Percentiles rank a stretch among this genome's conserved stretches.
Evolutionary conservation across 495 filamentous ascomycete genomes (phyloP).

Genomic region (Acidomyces sp.): DNA sequence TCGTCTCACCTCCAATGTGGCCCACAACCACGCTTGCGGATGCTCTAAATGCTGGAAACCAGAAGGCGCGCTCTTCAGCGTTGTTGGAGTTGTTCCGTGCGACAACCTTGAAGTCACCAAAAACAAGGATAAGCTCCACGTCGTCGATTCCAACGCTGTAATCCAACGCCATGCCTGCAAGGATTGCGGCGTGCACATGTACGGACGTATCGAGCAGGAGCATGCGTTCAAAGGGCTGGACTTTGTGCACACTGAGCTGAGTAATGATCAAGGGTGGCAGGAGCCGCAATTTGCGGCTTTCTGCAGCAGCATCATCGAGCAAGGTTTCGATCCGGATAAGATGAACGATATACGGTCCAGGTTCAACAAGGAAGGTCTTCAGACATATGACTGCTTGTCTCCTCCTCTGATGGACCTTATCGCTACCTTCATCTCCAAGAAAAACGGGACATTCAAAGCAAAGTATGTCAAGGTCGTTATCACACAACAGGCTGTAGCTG

Average conservation of each 20-base stretch:
- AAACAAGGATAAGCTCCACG: slow-evolving; percentile 31
- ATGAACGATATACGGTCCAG: slow-evolving; percentile 39
- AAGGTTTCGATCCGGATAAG: slow-evolving; percentile 40
- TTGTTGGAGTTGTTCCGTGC: slow-evolving; percentile 42
- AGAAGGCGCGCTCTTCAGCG: slow-evolving; percentile 41
- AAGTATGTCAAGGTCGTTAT: too few relatives aligned
- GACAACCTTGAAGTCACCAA: slow-evolving; percentile 31
- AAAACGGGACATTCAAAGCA: too few relatives aligned
- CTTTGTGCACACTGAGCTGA: slow-evolving; percentile 49
- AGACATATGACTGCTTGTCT: slow-evolving; percentile 38
- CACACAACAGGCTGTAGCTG: too few relatives aligned
- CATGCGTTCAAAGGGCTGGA: slow-evolving; percentile 50
- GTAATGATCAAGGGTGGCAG: slow-evolving; percentile 44
- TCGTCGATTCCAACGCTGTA: slow-evolving; percentile 38
- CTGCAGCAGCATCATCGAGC: slow-evolving; percentile 48
- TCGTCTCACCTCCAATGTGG: slow-evolving; percentile 38
- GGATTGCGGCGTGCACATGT: slow-evolving; percentile 43
- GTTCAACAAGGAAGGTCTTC: slow-evolving; percentile 36
- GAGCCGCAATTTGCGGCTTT: slow-evolving; percentile 51
- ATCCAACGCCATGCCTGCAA: slow-evolving; percentile 48
- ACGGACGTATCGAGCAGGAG: slow-evolving; percentile 45
- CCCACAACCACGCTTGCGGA: slow-evolving; percentile 53
- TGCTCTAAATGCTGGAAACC: slow-evolving; percentile 58
- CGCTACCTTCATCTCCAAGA: slow-evolving; percentile 2
- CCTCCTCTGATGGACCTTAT: slow-evolving; percentile 11